Conservation (phyloP, 1,284 basidiomycete genomes). For the Cryptococcus sp. region DNA sequence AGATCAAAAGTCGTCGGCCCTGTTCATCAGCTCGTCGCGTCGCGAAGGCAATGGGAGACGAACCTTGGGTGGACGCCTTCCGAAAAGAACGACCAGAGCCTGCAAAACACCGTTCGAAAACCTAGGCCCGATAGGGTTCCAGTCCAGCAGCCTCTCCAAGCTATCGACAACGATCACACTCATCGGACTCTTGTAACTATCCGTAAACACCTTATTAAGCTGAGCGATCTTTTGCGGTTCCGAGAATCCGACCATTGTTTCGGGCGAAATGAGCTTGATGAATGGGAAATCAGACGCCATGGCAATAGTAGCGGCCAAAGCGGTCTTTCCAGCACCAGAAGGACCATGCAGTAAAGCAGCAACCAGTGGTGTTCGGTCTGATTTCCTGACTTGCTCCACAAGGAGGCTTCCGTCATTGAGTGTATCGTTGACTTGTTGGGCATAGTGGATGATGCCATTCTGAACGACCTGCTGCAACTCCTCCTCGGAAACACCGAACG, state of each 20-base stretch:
- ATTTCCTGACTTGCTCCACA: conserved; percentile 90
- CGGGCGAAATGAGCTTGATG: conserved; percentile 95
- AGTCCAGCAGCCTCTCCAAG: conserved; percentile 85
- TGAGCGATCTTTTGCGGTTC: conserved; percentile 88
- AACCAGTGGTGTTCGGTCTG: conserved; percentile 86
- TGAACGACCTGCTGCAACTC: conserved; percentile 90
- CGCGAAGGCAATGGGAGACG: conserved; percentile 9
- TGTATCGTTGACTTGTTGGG: conserved; percentile 67
- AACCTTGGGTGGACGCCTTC: conserved; percentile 88
- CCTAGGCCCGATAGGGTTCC: conserved; percentile 94
- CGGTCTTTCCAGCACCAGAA: conserved; percentile 90
- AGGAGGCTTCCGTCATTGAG: conserved; percentile 86
- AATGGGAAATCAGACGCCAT: conserved; percentile 91
- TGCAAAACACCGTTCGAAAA: conserved; percentile 96
- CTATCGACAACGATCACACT: conserved; percentile 97
- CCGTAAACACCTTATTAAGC: conserved; percentile 89
- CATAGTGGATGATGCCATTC: conserved; percentile 96
- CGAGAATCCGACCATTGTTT: conserved; percentile 92
- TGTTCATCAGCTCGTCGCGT: conserved; percentile 33
- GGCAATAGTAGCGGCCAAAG: conserved; percentile 90
- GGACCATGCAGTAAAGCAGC: conserved; percentile 86
- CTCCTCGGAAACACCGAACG: conserved; percentile 97
- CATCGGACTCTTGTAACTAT: conserved; percentile 95
- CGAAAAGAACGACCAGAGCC: conserved; percentile 82
- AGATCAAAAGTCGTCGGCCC: conserved; percentile 85